A percentile compares a stretch with the other conserved stretches of the same genome.
phyloP scores from a whole-genome alignment of 2,329 filamentous ascomycete genomes.

The Exophiala alcalophila region DNA sequence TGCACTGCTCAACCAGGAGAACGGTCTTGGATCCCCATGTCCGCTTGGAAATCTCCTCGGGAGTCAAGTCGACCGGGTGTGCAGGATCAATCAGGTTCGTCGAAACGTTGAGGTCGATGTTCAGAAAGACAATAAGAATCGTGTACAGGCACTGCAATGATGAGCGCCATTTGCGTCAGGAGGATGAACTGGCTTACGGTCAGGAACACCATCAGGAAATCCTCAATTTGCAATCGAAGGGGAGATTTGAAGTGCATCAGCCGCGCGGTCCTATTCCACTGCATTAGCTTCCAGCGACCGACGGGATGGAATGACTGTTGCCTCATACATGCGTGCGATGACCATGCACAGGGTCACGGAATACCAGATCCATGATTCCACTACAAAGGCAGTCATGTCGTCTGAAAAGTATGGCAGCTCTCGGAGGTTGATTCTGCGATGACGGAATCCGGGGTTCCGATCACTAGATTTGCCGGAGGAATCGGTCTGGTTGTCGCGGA shows the following conservation, averaged over 20 bases:
- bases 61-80: conserved; percentile 44
- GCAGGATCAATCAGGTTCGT: conserved; percentile 46
- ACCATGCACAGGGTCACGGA: conserved; percentile 25
- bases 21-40: conserved; percentile 56
- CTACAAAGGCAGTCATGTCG: conserved; percentile 27
- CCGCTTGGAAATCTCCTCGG: conserved; percentile 41
- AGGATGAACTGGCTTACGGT: conserved; percentile 33
- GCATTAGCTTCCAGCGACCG: not conserved
- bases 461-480: not conserved
- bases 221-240: conserved; percentile 51
- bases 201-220: conserved; percentile 56
- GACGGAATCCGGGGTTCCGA: not conserved
- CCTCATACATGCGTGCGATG: conserved; percentile 26
- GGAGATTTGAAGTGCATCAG: conserved; percentile 27
- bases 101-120: conserved; percentile 44
- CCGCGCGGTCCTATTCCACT: conserved; percentile 14
- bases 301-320: too few species aligned
- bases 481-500: not conserved
- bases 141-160: conserved; percentile 36
- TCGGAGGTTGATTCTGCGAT: conserved; percentile 1
- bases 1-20: conserved; percentile 54
- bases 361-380: conserved; percentile 33
- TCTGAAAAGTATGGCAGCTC: not conserved
- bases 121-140: conserved; percentile 44
- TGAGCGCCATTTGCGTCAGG: not conserved